Base-by-base conservation (phyloP, 1,139 yeast species). In the Lodderomyces beijingensis region DNA sequence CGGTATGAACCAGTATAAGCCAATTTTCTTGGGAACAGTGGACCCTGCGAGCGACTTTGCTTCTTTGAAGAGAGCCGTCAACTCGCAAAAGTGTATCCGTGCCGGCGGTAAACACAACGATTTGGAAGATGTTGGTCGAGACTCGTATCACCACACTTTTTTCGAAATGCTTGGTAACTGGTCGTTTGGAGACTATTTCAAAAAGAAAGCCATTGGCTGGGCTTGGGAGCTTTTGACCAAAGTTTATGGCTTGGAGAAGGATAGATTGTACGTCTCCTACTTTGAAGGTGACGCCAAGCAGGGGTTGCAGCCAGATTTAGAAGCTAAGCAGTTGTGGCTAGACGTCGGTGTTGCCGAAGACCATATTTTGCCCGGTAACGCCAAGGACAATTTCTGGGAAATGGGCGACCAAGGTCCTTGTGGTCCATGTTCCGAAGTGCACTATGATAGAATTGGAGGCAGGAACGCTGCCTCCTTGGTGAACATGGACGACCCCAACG, bases 391-490 rank as follows among this genome's bases (percentile, higher is more conserved):
- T 66, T 91, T 91, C 61, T 91, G 99, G 99, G 99, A 93, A 69
- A 91, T 91, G 99, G 99, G 99, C 49, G 99, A 93, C 55, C 97
- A 89, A 66, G 99, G 99, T 45, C 99, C 99, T 29, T 91, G 99
- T 70, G 99, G 99, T 43, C 99, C 99, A 32, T 93, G 98, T 66
- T 85, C 95, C 13, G 98, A 91, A 62, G 76, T 91, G 48, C 99
- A 91, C 61, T 91, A 87, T 60, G 99, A 91, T 59, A 79, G 98
- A 63, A 87, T 91, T 44, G 98, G 98, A 42, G 96, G 96, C 36
- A 79, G 99, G 67, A 89, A 91, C 53, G 98, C 97, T 39, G 72
- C 96, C 21, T 56, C 64, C 46, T 71, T 91, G 46, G 99, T 91
- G 48, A 91, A 91, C 59, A 77, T 77, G 79, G 98, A 91, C 61